These are phyloP conservation scores for Trypanosoma grayi DNA, from an alignment of 208 protist species.

Conservation along the genomic window DNA sequence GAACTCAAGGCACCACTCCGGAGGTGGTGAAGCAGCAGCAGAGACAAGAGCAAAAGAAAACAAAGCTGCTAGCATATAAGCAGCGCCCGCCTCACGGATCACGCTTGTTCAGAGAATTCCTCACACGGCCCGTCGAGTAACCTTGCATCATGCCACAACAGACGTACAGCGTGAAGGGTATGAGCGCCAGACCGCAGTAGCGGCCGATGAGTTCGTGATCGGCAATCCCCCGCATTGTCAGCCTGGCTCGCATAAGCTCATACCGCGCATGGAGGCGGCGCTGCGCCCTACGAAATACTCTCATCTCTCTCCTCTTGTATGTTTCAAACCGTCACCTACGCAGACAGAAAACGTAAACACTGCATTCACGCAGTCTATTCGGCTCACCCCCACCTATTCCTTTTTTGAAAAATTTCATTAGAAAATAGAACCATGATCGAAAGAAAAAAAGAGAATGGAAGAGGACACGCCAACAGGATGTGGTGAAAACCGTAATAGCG, in stretches of 20 bases:
- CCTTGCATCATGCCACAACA: constrained; percentile 59
- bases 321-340: no score
- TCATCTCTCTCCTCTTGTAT: no score
- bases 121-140: constrained; percentile 52
- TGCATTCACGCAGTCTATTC: no score
- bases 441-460: constrained; percentile 5
- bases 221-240: constrained; percentile 49
- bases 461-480: neutral
- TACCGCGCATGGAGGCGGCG: constrained; percentile 31
- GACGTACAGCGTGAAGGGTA: constrained; percentile 70
- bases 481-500: no score
- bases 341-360: no score
- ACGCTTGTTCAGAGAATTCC: constrained; percentile 23
- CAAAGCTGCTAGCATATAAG: neutral
- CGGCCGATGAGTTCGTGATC: constrained; percentile 79
- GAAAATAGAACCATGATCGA: constrained; percentile 7
- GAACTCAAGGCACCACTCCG: no score
- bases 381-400: no score
- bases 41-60: neutral
- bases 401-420: no score
- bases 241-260: constrained; percentile 56
- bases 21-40: no score
- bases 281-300: constrained; percentile 27
- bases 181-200: constrained; percentile 67
- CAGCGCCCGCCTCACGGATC: constrained; percentile 5